Base-by-base conservation (phyloP, 164 flowering plant species). In the Annona cherimola region DNA sequence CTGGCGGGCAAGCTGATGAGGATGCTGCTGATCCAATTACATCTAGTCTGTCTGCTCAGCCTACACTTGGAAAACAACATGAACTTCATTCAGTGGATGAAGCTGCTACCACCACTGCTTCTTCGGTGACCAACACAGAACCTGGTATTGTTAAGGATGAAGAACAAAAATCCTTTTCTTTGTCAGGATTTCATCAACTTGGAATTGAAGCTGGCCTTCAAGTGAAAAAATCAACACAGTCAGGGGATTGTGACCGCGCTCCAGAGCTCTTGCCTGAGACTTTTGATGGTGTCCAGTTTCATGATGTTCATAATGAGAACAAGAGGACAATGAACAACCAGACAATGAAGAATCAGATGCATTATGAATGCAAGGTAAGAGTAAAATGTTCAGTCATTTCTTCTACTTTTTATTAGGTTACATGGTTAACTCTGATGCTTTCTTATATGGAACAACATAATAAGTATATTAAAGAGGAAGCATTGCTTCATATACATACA, bases 361-460 rank as follows among this genome's bases (percentile, higher is more conserved):
- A 45, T 18, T 18, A 63, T 67, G 79, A 79, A 71, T 50, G 26
- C 20, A 63, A 71, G 77, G 79, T 79, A 76, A 42, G 41, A 57
- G 4, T 8, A 7, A 26, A 7, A 54, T 66, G 18, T 63, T 35
- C 41, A 62, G 8, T 67, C 3, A 26, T 40, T 41, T 42, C 14
- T 46, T 43, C 50, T 19, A 5, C 3, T 18, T 20, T 63, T 39
- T 63, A 20, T 7, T 41, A 14, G 57, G 63, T 46, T 64, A 46
- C 14, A 61, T 66, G 64, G 40, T 5, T n/a, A 19, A 18, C n/a
- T 43, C 55, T 43, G 7, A 14, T 18, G 19, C n/a, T 43, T 43
- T 16, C 6, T 50, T 11, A 50, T 50, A 11, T 50, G 14, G 14
- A 50, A 50, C 57, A 50, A 45, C 6, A 45, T 45, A 45, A 50